Evolutionary conservation across 768 basidiomycete species (phyloP).

Genomic region (Asterophora lycoperdoides): DNA sequence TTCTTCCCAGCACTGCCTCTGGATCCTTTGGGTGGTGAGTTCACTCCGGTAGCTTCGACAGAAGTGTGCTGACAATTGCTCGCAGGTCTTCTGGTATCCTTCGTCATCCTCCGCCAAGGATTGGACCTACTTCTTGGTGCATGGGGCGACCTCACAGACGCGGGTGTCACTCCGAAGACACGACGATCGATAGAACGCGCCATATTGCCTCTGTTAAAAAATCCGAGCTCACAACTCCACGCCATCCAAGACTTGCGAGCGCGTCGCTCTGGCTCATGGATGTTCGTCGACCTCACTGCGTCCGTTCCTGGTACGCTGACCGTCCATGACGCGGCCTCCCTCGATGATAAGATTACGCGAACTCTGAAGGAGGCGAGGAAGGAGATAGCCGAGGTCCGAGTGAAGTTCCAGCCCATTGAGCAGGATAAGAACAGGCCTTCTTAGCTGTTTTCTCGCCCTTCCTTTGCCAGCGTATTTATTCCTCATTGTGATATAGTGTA

Average conservation of each 20-base stretch:
- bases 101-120: constrained; percentile 82
- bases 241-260: constrained; percentile 59
- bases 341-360: constrained; percentile 60
- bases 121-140: constrained; percentile 61
- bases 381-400: constrained; percentile 70
- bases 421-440: background rate
- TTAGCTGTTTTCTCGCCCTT: background rate
- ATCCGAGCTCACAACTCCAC: constrained; percentile 34
- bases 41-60: background rate
- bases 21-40: constrained; percentile 88
- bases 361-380: constrained; percentile 52
- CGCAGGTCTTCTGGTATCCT: constrained; percentile 80
- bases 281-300: constrained; percentile 80
- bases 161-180: constrained; percentile 61
- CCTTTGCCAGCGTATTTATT: background rate
- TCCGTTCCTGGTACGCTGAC: constrained; percentile 59
- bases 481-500: constrained; percentile 1
- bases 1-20: constrained; percentile 81
- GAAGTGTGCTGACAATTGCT: background rate
- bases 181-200: constrained; percentile 48
- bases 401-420: constrained; percentile 49
- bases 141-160: constrained; percentile 80
- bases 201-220: constrained; percentile 49
- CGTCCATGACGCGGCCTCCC: constrained; percentile 48
- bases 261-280: constrained; percentile 72